These are phyloP conservation scores for Avena sativa DNA, from an alignment of 176 grass and related monocot species.

Conservation along the genomic window DNA sequence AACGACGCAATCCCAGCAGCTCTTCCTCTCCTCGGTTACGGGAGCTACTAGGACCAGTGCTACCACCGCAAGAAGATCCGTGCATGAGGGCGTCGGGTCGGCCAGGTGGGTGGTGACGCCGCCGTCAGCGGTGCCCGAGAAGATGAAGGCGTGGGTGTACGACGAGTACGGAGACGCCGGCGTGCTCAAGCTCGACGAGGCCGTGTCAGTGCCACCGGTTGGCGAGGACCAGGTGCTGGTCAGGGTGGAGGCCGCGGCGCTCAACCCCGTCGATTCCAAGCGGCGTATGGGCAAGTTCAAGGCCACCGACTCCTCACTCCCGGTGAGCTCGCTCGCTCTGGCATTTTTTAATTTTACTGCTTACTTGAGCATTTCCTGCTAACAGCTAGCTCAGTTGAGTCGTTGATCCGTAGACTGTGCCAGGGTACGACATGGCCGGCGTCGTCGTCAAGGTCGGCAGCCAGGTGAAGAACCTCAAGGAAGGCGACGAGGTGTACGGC, in stretches of 20 bases:
- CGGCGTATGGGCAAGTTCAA: constrained; percentile 86
- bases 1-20: not conserved
- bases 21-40: not conserved
- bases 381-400: not conserved
- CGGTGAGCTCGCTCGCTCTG: constrained; percentile 40
- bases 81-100: not conserved
- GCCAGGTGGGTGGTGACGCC: constrained; percentile 32
- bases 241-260: constrained; percentile 68
- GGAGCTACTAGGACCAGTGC: constrained; percentile 2
- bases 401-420: constrained; percentile 66
- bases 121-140: constrained; percentile 37
- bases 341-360: no score
- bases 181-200: constrained; percentile 64
- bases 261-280: constrained; percentile 92
- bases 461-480: constrained; percentile 65
- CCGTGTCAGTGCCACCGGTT: constrained; percentile 58
- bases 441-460: constrained; percentile 79
- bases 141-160: constrained; percentile 92
- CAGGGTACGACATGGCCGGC: constrained; percentile 87
- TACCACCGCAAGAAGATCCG: constrained; percentile 3
- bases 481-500: constrained; percentile 95
- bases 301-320: constrained; percentile 84
- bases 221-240: constrained; percentile 84
- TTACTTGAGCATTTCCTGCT: no score
- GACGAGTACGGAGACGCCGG: constrained; percentile 76